phyloP scores from a whole-genome alignment of 2,329 filamentous ascomycete genomes.

The Emydomyces testavorans region DNA sequence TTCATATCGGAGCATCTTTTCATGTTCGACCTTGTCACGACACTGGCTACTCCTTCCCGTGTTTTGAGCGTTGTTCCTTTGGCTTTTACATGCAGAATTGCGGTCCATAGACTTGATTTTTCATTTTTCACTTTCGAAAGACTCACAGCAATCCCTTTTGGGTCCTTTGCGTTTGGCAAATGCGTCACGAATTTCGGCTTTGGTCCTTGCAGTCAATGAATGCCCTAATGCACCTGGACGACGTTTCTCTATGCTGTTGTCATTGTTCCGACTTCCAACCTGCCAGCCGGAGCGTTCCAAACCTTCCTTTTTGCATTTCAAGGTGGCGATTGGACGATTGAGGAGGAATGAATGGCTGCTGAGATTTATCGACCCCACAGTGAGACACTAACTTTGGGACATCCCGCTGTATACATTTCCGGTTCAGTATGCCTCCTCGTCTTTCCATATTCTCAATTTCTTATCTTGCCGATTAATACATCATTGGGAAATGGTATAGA shows the following conservation, averaged over 20 bases:
- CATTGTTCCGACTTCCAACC: not conserved
- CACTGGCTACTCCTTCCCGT: not conserved
- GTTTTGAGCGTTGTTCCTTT: constrained; percentile 1
- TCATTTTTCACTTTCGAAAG: not conserved
- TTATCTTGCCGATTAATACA: not conserved
- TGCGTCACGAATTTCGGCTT: not conserved
- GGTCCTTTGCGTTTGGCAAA: not conserved
- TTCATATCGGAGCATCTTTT: not conserved
- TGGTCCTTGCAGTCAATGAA: not conserved
- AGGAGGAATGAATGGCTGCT: not conserved
- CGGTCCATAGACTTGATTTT: not conserved
- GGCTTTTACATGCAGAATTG: not conserved
- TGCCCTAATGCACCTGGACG: not conserved
- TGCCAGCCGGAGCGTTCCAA: not conserved
- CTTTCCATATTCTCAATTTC: not conserved
- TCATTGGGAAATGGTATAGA: constrained; percentile 3
- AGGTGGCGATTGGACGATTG: not conserved
- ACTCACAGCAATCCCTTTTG: not conserved
- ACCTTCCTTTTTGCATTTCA: not conserved
- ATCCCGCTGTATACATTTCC: not conserved
- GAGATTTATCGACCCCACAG: too few species aligned
- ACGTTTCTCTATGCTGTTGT: not conserved
- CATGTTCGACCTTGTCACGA: not conserved
- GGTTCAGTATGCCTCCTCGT: not conserved
- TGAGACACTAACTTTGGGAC: not conserved